These are phyloP conservation scores for Caryopteris hybrid DNA, from an alignment of 305 asterid genomes.

Conservation along the genomic window DNA sequence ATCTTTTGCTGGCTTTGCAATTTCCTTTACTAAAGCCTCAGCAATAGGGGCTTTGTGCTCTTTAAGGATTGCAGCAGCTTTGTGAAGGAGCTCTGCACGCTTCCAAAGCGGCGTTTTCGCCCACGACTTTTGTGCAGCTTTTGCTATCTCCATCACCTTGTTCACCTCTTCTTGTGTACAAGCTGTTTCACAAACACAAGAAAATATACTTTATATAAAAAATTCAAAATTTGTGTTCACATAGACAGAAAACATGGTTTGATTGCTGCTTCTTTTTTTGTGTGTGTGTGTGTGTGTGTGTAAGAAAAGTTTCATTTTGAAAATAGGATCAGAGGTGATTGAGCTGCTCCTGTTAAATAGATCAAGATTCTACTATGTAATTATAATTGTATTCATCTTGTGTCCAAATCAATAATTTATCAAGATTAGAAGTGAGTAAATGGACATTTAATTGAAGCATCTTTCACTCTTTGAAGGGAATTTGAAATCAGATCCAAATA, in stretches of 20 bases:
- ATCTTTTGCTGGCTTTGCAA: constrained; percentile 95
- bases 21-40: constrained; percentile 85
- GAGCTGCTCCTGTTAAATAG: no score
- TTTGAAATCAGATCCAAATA: neutral
- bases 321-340: no score
- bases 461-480: neutral
- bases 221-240: neutral
- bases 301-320: no score
- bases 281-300: no score
- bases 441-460: no score
- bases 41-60: constrained; percentile 91
- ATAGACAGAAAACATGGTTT: neutral
- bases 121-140: constrained; percentile 79
- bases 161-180: constrained; percentile 96
- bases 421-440: neutral
- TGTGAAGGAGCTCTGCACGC: constrained; percentile 96
- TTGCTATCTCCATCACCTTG: constrained; percentile 75
- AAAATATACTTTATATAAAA: neutral
- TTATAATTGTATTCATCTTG: neutral
- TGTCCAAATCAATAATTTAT: neutral
- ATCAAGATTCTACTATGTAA: neutral
- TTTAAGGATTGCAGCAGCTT: constrained; percentile 89
- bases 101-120: constrained; percentile 93
- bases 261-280: neutral
- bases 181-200: constrained; percentile 33